phyloP scores from a whole-genome alignment of 345 rosid species.

The Gossypium sturtianum region DNA sequence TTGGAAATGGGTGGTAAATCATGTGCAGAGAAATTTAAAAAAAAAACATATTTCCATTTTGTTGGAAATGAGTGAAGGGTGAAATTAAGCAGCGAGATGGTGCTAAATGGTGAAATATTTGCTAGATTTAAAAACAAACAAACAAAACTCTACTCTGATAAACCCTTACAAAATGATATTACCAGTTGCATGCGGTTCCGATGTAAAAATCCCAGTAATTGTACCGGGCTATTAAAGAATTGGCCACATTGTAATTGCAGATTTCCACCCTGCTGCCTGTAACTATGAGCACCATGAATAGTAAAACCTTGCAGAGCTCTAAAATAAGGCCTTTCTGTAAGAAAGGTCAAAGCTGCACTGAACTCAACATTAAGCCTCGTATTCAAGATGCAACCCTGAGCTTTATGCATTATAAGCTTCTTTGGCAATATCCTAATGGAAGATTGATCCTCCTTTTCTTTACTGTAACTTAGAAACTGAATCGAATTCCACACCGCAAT shows the following conservation, averaged over 20 bases:
- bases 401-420: background rate
- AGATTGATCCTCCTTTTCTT: background rate
- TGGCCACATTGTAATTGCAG: background rate
- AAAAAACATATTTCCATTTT: too few species aligned
- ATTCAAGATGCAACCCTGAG: background rate
- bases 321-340: background rate
- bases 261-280: background rate
- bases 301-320: background rate
- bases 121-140: background rate
- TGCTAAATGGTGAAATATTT: background rate
- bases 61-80: too few species aligned
- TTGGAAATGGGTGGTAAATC: too few species aligned
- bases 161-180: background rate
- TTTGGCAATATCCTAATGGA: background rate
- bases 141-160: background rate
- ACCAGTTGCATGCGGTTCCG: background rate
- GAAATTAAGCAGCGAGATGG: background rate
- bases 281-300: background rate
- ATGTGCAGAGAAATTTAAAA: background rate
- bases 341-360: background rate
- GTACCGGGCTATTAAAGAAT: background rate
- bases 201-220: background rate
- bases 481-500: background rate
- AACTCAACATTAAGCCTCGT: too few species aligned
- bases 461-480: background rate